Evolutionary conservation across 73 alveolate species (phyloP), one percentile per base, ranked within the genome.

Genomic region (Symbiodinium natans): DNA sequence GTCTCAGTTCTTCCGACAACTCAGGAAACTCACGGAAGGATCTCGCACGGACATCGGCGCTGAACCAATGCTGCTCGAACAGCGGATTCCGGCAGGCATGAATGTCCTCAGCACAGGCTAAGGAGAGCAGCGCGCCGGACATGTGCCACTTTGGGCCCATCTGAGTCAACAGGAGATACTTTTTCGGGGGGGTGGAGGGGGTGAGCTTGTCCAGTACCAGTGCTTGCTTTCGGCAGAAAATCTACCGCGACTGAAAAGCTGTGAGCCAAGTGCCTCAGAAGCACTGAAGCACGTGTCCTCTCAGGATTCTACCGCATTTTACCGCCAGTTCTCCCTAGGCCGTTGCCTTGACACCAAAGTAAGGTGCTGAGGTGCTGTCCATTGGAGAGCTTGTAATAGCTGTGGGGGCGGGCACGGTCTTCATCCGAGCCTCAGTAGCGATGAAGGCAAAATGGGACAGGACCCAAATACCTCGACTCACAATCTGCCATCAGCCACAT

Each of bases 41-140:
- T 3, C 96, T 39, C 73, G 42, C 73, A 21, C 77, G 46, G 86
- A 54, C 43, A 41, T 90, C 96, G 11, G 87, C 87, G 27, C 75
- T 71, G 87, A 90, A 90, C 96, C 96, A 90, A 52, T 90, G 96
- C 77, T 63, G 86, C 59, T 90, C 96, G 75, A 90, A 90, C 1
- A 90, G 96, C 39, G 43, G 43, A 31, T 68, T 90, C 36, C 96
- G 96, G 40, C 96, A 71, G 71, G 43, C 75, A 27, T 33, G 83
- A 34, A 88, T 27, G 73, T 88, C 86, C 74, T 63, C 92, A 43
- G 73, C 33, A 38, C 13, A 0, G 38, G 52, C 41, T 10, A 21
- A 36, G 19, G 52, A 34, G 36, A 63, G 36, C 38, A 63, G 40
- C 27, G 27, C 9, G 59, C 59, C 59, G 40, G 2, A 63, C 1